phyloP scores from a whole-genome alignment of 2,329 filamentous ascomycete genomes.

The Fusarium devonianum region DNA sequence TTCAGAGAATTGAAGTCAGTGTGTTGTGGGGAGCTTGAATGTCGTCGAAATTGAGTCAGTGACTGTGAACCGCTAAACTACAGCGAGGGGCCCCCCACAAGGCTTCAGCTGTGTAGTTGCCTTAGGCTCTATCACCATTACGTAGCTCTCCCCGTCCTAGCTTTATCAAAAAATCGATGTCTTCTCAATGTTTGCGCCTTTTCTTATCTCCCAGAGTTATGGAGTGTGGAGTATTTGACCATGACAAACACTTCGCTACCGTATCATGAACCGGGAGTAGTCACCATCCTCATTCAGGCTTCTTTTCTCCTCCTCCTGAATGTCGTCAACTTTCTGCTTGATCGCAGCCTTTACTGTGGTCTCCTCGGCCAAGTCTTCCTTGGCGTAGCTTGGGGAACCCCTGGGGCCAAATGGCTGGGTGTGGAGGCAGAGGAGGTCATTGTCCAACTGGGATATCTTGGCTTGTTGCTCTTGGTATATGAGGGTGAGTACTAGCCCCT shows the following conservation, averaged over 20 bases:
- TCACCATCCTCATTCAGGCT: conserved; percentile 64
- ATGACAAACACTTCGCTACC: conserved; percentile 54
- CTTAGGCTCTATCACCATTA: too few relatives aligned
- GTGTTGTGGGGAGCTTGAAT: too few relatives aligned
- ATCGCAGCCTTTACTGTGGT: conserved; percentile 71
- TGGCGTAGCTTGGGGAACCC: conserved; percentile 74
- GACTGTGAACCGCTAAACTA: too few relatives aligned
- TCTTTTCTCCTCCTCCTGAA: conserved; percentile 72
- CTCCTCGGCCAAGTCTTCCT: conserved; percentile 75
- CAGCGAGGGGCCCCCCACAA: too few relatives aligned
- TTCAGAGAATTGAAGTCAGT: too few relatives aligned
- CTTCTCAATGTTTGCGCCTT: too few relatives aligned
- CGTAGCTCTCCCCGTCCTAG: too few relatives aligned
- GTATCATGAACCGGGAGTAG: conserved; percentile 70
- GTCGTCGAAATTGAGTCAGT: too few relatives aligned
- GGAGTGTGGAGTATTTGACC: too few relatives aligned
- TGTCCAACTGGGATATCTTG: conserved; percentile 74
- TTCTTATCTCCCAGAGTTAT: too few relatives aligned
- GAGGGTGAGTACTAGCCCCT: conserved; percentile 62
- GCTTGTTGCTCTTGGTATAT: conserved; percentile 75
- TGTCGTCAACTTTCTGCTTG: conserved; percentile 61
- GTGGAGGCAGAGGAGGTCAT: conserved; percentile 59
- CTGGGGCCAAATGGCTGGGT: conserved; percentile 68
- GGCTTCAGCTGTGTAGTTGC: too few relatives aligned
- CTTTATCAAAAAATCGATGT: too few relatives aligned